Evolutionary conservation across 2,329 filamentous ascomycete species (phyloP).

Genomic region (Penicillium griseofulvum): DNA sequence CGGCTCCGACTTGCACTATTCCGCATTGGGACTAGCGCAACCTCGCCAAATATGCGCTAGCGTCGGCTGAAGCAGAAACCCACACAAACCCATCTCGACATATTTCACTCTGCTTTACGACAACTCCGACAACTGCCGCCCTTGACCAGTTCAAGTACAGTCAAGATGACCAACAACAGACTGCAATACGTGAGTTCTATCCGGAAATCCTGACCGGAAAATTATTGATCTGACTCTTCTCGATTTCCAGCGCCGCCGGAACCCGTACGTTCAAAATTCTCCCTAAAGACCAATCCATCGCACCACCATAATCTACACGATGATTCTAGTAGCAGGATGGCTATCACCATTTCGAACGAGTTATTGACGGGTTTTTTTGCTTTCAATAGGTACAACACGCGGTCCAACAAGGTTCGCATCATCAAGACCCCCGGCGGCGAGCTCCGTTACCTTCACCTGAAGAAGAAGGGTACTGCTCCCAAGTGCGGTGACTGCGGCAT

Average conservation of each 20-base stretch:
- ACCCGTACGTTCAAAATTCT: slow-evolving; percentile 62
- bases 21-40: slow-evolving; percentile 40
- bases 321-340: slow-evolving; percentile 4
- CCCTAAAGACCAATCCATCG: slow-evolving; percentile 14
- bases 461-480: slow-evolving; percentile 97
- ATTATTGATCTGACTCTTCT: slow-evolving; percentile 30
- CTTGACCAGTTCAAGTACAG: slow-evolving; percentile 46
- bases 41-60: slow-evolving; percentile 41
- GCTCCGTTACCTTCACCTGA: slow-evolving; percentile 96
- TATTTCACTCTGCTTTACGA: slow-evolving; percentile 40
- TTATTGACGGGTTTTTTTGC: slow-evolving; percentile 35
- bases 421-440: slow-evolving; percentile 96
- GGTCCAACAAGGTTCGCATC: slow-evolving; percentile 93
- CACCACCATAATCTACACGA: slow-evolving; percentile 22
- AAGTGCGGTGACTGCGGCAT: slow-evolving; percentile 99
- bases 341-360: slow-evolving; percentile 13
- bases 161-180: slow-evolving; percentile 55
- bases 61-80: slow-evolving; percentile 35
- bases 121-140: slow-evolving; percentile 45
- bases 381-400: slow-evolving; percentile 84
- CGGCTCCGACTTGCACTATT: slow-evolving; percentile 34
- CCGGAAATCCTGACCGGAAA: not conserved
- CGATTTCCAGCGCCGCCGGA: slow-evolving; percentile 64
- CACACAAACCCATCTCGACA: slow-evolving; percentile 45
- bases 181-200: slow-evolving; percentile 47